phyloP scores from a whole-genome alignment of 345 rosid species.

The Cardamine occulta region DNA sequence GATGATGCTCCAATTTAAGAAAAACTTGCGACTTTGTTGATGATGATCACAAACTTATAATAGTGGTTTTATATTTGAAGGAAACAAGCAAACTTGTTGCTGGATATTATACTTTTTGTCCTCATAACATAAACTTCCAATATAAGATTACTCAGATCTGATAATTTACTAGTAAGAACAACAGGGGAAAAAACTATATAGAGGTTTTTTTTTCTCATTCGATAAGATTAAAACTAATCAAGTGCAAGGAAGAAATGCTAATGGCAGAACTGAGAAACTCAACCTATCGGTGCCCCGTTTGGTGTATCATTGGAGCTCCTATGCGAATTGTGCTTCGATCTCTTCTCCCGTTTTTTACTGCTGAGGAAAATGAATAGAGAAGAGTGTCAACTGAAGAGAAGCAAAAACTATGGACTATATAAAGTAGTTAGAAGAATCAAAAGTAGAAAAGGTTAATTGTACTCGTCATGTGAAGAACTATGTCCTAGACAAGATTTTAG shows the following conservation, averaged over 20 bases:
- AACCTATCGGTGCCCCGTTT: constrained; percentile 23
- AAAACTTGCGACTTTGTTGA: too few species aligned
- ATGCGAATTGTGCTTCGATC: constrained; percentile 80
- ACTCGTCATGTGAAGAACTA: constrained; percentile 83
- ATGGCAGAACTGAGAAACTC: constrained; percentile 15
- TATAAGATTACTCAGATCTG: not conserved
- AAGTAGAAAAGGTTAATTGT: constrained; percentile 35
- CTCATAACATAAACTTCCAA: not conserved
- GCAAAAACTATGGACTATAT: not conserved
- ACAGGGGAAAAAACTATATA: too few species aligned
- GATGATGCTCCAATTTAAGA: too few species aligned
- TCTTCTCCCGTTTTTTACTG: constrained; percentile 89
- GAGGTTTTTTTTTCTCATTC: too few species aligned
- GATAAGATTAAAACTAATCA: too few species aligned
- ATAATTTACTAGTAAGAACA: not conserved
- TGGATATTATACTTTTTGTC: not conserved
- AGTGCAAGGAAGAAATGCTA: not conserved
- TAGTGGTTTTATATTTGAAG: not conserved
- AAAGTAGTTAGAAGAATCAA: constrained; percentile 3
- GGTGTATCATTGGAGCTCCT: constrained; percentile 58
- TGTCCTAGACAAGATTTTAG: constrained; percentile 93
- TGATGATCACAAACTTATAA: too few species aligned
- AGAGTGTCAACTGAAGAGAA: not conserved
- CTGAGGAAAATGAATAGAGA: constrained; percentile 19
- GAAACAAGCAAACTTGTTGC: constrained; percentile 3